phyloP scores from a whole-genome alignment of 495 filamentous ascomycete species.

The Entonaema liquescens region DNA sequence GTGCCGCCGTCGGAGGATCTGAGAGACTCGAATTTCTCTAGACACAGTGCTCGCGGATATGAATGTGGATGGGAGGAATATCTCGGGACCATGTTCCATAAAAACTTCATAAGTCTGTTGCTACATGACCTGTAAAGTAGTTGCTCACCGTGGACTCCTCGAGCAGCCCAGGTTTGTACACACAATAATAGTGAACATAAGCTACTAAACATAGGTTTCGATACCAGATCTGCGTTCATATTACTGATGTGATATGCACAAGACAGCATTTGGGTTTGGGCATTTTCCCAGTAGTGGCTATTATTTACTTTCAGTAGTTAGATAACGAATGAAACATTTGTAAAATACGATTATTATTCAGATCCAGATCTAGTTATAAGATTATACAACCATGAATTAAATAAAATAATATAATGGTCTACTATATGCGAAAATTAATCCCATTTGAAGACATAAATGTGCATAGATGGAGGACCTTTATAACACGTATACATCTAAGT shows the following conservation, averaged over 20 bases:
- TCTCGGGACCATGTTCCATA: conserved; percentile 35
- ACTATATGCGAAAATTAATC: not conserved
- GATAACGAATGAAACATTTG: not conserved
- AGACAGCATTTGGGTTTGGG: not conserved
- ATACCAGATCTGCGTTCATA: not conserved
- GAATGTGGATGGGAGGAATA: conserved; percentile 22
- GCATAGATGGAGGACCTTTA: too few species aligned
- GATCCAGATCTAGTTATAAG: not conserved
- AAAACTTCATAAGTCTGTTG: conserved; percentile 23
- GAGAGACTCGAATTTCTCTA: conserved; percentile 48
- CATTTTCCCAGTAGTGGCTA: not conserved
- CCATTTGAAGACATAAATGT: not conserved
- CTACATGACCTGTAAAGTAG: conserved; percentile 26
- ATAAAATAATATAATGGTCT: not conserved
- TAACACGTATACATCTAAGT: not conserved
- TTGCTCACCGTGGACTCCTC: conserved; percentile 18
- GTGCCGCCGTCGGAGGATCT: conserved; percentile 22
- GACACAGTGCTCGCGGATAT: conserved; percentile 51
- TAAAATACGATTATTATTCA: not conserved
- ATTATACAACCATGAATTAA: not conserved
- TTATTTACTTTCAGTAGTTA: not conserved
- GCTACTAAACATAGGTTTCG: conserved; percentile 12
- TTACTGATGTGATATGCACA: not conserved
- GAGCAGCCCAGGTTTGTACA: conserved; percentile 34
- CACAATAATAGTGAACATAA: conserved; percentile 46